Evolutionary conservation across 2,329 filamentous ascomycete species (phyloP), one percentile per base, ranked within the genome.

Genomic region (Raffaelea ambrosiae): DNA sequence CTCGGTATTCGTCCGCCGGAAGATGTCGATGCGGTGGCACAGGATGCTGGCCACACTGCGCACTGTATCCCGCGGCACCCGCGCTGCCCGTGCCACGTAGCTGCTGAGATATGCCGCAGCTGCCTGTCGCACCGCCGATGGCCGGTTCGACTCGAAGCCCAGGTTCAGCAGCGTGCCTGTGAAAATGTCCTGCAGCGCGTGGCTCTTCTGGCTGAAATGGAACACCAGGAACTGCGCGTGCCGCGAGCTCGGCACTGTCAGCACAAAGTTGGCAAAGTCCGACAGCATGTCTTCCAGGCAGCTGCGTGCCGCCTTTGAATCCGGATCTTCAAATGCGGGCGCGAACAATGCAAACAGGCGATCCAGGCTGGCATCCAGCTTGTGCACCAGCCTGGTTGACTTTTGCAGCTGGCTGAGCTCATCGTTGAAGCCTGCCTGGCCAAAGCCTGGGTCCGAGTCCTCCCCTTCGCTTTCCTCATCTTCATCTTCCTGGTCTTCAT

Each of bases 171-270:
- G 85, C 21, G 83, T 84, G 31, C 84, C 84, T 40, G 87, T 84
- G 59, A 97, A 97, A 43, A 83, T 79, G 59, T 93, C 87, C 49
- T 88, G 84, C 43, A 95, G 79, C 40, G 78, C 75, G 26, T 86
- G 82, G 9, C 88, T 86, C 49, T 78, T 79, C 64, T 98, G 91
- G 16, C 87, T 86, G 62, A 95, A 96, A 66, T 96, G 91, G 66
- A 98, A 98, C 44, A 97, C 76, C 43, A 98, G 78, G 58, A 97
- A 98, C 59, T 98, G 93, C 0, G 89, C 89, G 63, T 97, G 91
- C 31, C 93, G 83, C 21, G 89, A 95, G 56, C 88, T 87, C 62
- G 93, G 89, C 14, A 89, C 94, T 3, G 90, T 89, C 26, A 98
- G 76, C 50, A 98, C 88, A 59, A 89, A 88, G 61, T 80, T 86